Evolutionary conservation across 2,329 filamentous ascomycete species (phyloP).

Genomic region (Pseudocercospora ulei): DNA sequence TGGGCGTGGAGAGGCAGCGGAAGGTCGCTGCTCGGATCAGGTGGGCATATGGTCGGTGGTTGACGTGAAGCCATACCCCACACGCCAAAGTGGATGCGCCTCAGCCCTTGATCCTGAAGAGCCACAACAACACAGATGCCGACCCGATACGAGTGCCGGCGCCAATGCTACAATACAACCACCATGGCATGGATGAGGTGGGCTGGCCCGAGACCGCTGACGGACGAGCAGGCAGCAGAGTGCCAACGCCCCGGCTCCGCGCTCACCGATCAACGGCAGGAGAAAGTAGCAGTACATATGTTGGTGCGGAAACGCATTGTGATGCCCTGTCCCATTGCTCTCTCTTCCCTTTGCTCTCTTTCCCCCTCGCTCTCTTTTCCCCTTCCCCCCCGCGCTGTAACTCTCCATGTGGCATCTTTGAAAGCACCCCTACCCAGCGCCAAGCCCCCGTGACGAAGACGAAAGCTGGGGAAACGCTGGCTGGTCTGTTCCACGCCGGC

Average conservation of each 20-base stretch:
- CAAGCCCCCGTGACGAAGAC: no score
- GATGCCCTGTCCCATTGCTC: background rate
- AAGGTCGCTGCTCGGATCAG: constrained; percentile 72
- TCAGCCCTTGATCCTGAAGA: no score
- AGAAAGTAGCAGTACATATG: background rate
- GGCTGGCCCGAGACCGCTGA: no score
- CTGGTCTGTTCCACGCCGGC: constrained; percentile 1
- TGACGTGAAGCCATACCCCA: constrained; percentile 25
- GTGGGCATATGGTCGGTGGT: constrained; percentile 81
- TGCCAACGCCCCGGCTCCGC: constrained; percentile 2
- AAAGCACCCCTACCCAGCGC: no score
- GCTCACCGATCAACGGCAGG: background rate
- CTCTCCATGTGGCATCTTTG: no score
- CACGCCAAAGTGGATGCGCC: no score
- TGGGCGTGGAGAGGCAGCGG: constrained; percentile 66
- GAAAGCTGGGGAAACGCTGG: no score
- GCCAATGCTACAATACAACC: no score
- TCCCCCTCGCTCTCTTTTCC: background rate
- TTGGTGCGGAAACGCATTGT: background rate
- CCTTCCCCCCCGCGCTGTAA: background rate
- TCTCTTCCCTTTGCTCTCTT: background rate
- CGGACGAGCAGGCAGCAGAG: constrained; percentile 10
- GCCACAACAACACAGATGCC: no score
- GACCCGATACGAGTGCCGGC: no score
- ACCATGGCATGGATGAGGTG: no score